Base-by-base conservation (phyloP, 73 alveolate species). In the Paramecium sexaurelia region DNA sequence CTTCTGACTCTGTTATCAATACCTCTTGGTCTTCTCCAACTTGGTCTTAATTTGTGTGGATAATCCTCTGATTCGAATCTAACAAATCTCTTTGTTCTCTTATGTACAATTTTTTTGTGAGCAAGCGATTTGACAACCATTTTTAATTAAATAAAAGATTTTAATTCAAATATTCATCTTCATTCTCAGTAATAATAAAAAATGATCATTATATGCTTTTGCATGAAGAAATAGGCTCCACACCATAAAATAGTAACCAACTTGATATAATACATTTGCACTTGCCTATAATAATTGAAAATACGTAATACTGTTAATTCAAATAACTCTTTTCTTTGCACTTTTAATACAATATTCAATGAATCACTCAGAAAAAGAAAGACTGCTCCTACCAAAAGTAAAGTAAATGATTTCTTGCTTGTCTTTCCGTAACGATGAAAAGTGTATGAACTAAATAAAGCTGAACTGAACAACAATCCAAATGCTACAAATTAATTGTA, bases 11-110 rank as follows among this genome's bases (percentile, higher is more conserved):
- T 94, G 94, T 97, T 94, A 93, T 98, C 99, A 51, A 98, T 98
- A 96, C 99, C 99, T 90, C 97, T 95, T 40, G 99, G 99, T 95
- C 96, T 97, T 95, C 99, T 98, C 99, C 99, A 98, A 66, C 97
- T 91, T 35, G 95, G 92, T 95, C 90, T 61, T 20, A 87, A 83
- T 55, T 86, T 92, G 10, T 78, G 90, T 36, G 90, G 84, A 82
- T 68, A 88, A 45, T 88, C 94, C 75, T 88, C 94, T 11, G 91
- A 68, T 41, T 88, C 94, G 45, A 88, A 88, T 88, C 94, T 88
- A 51, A 88, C 91, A 66, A 88, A 88, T 71, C 87, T 88, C 90
- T 88, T 88, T 36, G 89, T 67, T 88, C 94, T 88, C 82, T 88
- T 88, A 75, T 88, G 85, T 56, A 88, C 55, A 71, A 88, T 33